phyloP scores from a whole-genome alignment of 352 stramenopile species.

The Globisporangium recalcitrans region DNA sequence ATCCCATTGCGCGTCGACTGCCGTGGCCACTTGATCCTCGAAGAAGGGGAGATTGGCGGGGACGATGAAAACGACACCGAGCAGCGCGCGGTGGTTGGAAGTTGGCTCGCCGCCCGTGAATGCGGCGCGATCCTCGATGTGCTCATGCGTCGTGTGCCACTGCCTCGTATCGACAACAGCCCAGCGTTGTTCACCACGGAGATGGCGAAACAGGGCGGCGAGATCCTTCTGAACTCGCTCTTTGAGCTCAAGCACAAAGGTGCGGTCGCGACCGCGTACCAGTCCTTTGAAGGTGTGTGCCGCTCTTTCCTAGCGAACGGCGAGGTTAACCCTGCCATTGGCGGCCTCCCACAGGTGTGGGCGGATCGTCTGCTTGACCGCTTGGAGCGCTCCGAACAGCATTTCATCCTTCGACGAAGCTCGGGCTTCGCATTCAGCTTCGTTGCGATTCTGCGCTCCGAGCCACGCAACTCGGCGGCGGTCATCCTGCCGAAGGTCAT shows the following conservation, averaged over 20 bases:
- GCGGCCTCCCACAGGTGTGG: slow-evolving; percentile 59
- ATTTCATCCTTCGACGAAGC: slow-evolving; percentile 85
- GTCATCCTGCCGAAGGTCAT: slow-evolving; percentile 77
- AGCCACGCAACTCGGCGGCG: slow-evolving; percentile 75
- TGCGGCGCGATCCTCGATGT: slow-evolving; percentile 72
- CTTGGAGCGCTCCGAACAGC: slow-evolving; percentile 71
- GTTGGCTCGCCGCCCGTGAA: slow-evolving; percentile 83
- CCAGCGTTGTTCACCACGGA: slow-evolving; percentile 43
- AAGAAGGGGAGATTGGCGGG: slow-evolving; percentile 34
- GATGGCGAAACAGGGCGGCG: slow-evolving; percentile 50
- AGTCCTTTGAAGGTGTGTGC: slow-evolving; percentile 83
- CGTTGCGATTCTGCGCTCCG: slow-evolving; percentile 78
- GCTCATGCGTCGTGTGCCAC: slow-evolving; percentile 59
- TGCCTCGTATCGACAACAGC: slow-evolving; percentile 23
- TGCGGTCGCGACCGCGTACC: slow-evolving; percentile 76
- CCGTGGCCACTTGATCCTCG: slow-evolving; percentile 70
- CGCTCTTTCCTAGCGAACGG: slow-evolving; percentile 65
- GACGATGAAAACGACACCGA: slow-evolving; percentile 47
- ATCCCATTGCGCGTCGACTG: slow-evolving; percentile 74
- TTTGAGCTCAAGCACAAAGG: slow-evolving; percentile 89
- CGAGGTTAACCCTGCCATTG: slow-evolving; percentile 49
- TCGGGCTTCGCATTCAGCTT: slow-evolving; percentile 88
- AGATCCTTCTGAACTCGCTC: slow-evolving; percentile 74
- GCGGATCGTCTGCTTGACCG: slow-evolving; percentile 69
- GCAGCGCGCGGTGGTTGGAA: slow-evolving; percentile 78